A percentile compares a stretch with the other conserved stretches of the same genome.
Evolutionary conservation across 148 eudicot genomes (phyloP).

Genomic region (Nyssa sinensis): DNA sequence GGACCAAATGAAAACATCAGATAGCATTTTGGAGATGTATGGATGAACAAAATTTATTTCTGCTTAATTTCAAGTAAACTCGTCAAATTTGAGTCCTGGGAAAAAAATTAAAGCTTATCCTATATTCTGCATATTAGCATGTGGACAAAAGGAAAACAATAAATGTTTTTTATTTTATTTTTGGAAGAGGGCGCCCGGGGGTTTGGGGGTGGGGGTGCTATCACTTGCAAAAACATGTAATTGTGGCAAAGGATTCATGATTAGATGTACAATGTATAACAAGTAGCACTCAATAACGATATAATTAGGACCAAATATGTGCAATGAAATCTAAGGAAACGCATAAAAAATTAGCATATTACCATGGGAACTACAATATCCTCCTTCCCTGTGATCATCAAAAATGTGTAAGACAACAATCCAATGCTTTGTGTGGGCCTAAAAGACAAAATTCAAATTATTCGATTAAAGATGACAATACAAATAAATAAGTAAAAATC

Average conservation of each 20-base stretch:
- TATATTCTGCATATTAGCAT: neutral
- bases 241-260: neutral
- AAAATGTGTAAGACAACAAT: slow-evolving; percentile 83
- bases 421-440: slow-evolving; percentile 80
- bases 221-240: neutral
- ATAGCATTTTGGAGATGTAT: too few species aligned
- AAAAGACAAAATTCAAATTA: slow-evolving; percentile 6
- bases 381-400: slow-evolving; percentile 87
- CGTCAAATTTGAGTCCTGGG: neutral
- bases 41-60: too few species aligned
- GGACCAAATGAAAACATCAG: too few species aligned
- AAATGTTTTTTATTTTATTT: neutral
- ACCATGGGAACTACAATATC: too few species aligned
- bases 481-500: slow-evolving; percentile 6
- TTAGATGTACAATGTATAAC: neutral
- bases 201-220: too few species aligned
- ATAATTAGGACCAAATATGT: too few species aligned
- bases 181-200: too few species aligned
- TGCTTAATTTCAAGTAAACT: too few species aligned
- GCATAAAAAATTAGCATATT: neutral
- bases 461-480: neutral
- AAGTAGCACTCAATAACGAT: neutral
- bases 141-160: neutral
- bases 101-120: neutral
- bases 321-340: too few species aligned